Conservation (phyloP, 345 rosid species). For the Eucalyptus erythrocorys region DNA sequence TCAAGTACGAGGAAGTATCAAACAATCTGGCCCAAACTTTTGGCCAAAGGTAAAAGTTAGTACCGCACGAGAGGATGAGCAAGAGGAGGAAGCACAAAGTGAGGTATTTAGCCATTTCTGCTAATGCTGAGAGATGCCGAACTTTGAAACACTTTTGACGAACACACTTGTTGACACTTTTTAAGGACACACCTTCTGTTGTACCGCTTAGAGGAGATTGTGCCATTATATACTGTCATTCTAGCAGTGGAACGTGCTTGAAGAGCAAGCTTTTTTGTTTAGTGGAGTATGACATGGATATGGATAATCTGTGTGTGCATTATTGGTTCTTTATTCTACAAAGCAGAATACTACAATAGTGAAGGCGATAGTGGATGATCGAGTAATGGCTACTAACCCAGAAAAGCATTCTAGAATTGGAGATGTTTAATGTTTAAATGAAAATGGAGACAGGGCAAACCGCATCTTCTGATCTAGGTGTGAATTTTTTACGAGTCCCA, state of each 20-base stretch:
- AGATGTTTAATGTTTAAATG: neutral
- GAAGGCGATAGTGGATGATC: neutral
- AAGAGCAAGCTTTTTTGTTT: neutral
- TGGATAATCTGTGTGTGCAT: neutral
- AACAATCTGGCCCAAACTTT: neutral
- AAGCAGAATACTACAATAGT: neutral
- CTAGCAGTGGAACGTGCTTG: neutral
- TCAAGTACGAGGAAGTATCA: neutral
- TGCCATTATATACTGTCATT: neutral
- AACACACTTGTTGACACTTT: neutral
- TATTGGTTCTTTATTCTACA: neutral
- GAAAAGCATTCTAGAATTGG: neutral
- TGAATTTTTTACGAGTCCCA: neutral
- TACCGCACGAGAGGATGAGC: neutral
- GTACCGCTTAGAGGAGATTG: neutral
- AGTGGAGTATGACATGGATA: neutral
- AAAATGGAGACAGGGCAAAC: neutral
- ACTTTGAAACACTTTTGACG: neutral
- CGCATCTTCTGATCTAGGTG: neutral
- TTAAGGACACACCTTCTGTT: neutral
- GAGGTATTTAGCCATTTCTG: conserved; percentile 1
- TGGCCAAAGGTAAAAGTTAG: neutral
- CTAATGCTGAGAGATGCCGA: neutral
- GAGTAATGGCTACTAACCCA: neutral
- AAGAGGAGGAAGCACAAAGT: neutral